Percentiles rank a stretch among this genome's conserved stretches.
phyloP scores from a whole-genome alignment of 306 rosid species.

The cucumber (Cucumis sativus) region Cucumber_9930_V3 NC_026655.2:20557501-20558000 shows the following conservation, averaged over 20 bases:
- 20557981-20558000: not conserved
- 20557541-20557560: not conserved
- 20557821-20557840: not conserved
- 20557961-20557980: not conserved
- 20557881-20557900: not conserved
- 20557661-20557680: not conserved
- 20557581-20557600: not conserved
- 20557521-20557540: not conserved
- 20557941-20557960: not conserved
- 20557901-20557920: not conserved
- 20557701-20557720: not conserved
- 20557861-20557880: not conserved
- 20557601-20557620: not conserved
- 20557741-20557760: not conserved
- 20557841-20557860: not conserved
- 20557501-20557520: not conserved
- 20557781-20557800: not conserved
- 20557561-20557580: not conserved
- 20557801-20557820: not conserved
- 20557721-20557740: not conserved
- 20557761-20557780: not conserved
- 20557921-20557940: not conserved
- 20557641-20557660: not conserved
- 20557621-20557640: not conserved
- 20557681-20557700: not conserved